These are phyloP conservation scores for Aspergillus homomorphus DNA, from an alignment of 495 filamentous ascomycete genomes.

Conservation along the genomic window DNA sequence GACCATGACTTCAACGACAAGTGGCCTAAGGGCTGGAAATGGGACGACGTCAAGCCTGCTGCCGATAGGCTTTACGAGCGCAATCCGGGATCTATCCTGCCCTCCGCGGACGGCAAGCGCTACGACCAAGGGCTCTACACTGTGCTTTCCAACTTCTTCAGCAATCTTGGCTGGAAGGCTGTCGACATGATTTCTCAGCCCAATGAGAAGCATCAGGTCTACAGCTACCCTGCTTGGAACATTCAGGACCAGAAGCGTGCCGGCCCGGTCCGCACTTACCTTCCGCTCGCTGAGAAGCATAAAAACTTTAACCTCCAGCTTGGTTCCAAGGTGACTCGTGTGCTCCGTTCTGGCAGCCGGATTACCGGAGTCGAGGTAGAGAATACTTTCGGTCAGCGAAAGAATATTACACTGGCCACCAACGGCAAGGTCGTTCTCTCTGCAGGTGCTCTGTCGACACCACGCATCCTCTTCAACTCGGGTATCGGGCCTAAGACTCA, in stretches of 20 bases:
- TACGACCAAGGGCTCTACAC: conserved; percentile 68
- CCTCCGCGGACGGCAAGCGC: conserved; percentile 63
- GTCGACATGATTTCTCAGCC: conserved; percentile 60
- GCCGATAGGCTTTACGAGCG: conserved; percentile 59
- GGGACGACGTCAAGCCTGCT: conserved; percentile 56
- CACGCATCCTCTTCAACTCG: conserved; percentile 67
- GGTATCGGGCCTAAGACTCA: conserved; percentile 65
- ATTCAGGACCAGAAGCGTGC: conserved; percentile 63
- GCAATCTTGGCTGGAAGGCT: conserved; percentile 56
- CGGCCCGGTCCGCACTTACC: conserved; percentile 72
- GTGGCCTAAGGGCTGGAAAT: conserved; percentile 72
- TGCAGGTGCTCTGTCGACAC: conserved; percentile 67
- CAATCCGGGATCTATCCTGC: conserved; percentile 66
- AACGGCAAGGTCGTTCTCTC: conserved; percentile 65
- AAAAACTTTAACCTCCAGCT: conserved; percentile 66
- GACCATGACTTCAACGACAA: conserved; percentile 67
- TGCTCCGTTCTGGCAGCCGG: conserved; percentile 58
- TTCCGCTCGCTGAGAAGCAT: conserved; percentile 57
- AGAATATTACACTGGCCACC: conserved; percentile 57
- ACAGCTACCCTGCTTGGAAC: conserved; percentile 66
- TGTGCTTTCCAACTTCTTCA: conserved; percentile 54
- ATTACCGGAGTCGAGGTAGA: conserved; percentile 68
- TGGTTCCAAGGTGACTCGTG: conserved; percentile 61
- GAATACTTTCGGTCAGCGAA: conserved; percentile 54
- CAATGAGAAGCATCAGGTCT: conserved; percentile 64